Conservation (phyloP, 768 basidiomycete species). For the Gautieria morchelliformis region DNA sequence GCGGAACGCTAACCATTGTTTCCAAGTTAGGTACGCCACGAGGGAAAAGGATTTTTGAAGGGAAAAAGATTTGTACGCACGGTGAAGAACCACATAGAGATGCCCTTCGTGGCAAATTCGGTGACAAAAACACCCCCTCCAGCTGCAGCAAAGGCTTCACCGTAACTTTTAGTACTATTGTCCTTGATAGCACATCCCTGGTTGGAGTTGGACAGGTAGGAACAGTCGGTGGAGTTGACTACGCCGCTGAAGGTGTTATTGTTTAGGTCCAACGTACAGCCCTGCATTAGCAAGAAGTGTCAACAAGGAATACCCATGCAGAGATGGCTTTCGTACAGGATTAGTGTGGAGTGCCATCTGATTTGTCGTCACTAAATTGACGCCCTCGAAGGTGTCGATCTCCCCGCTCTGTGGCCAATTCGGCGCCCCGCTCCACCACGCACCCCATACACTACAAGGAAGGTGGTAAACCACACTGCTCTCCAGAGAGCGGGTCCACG, state of each 20-base stretch:
- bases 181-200: conserved; percentile 58
- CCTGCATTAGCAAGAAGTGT: neutral
- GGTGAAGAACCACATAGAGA: conserved; percentile 54
- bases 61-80: conserved; percentile 23
- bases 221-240: conserved; percentile 51
- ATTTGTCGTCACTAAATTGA: conserved; percentile 56
- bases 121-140: conserved; percentile 73
- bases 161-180: conserved; percentile 47
- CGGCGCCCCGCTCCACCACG: conserved; percentile 40
- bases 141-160: conserved; percentile 46
- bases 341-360: conserved; percentile 69
- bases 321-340: conserved; percentile 14
- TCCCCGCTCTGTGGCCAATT: conserved; percentile 47
- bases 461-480: neutral
- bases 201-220: conserved; percentile 43
- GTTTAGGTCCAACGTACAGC: neutral
- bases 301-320: neutral
- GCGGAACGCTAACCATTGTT: conserved; percentile 23
- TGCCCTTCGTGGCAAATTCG: conserved; percentile 54
- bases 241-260: conserved; percentile 12
- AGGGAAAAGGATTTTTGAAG: too few relatives aligned
- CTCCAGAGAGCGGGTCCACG: neutral
- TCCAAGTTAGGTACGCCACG: neutral
- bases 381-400: conserved; percentile 77
- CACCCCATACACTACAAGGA: conserved; percentile 43